Conservation (phyloP, 257 asterid species). For the Gentiana dahurica region DNA sequence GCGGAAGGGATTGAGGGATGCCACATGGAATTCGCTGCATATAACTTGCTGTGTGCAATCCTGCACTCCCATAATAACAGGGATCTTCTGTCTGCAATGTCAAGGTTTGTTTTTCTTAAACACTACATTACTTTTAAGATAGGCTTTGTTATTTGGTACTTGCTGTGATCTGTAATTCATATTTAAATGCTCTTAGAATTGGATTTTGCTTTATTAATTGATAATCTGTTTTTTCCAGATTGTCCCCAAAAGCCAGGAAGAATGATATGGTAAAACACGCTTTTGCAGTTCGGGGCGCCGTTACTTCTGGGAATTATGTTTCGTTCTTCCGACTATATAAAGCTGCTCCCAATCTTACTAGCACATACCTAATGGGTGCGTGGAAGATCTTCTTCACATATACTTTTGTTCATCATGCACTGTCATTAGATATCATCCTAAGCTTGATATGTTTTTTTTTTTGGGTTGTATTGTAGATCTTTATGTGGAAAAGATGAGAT, state of each 20-base stretch:
- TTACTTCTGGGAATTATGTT: conserved; percentile 84
- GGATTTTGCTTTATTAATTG: conserved; percentile 4
- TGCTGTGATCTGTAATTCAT: not conserved
- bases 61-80: conserved; percentile 84
- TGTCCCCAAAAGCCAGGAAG: conserved; percentile 57
- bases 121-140: no score
- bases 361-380: conserved; percentile 84
- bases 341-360: conserved; percentile 66
- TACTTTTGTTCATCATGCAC: conserved; percentile 2
- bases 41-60: conserved; percentile 82
- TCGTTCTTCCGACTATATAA: conserved; percentile 77
- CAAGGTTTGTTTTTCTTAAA: conserved; percentile 49
- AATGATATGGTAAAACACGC: conserved; percentile 77
- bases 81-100: conserved; percentile 92
- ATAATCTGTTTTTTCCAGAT: conserved; percentile 33
- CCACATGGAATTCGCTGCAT: conserved; percentile 88
- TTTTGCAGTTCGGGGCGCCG: conserved; percentile 87
- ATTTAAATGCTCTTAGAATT: not conserved
- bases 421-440: not conserved
- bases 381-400: not conserved
- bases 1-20: conserved; percentile 92
- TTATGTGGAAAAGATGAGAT: conserved; percentile 94
- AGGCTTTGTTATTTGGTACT: not conserved
- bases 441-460: conserved; percentile 1
- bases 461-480: conserved; percentile 47